Base-by-base conservation (phyloP, 2,329 filamentous ascomycete genomes). In the Diaporthe capsici region DNA sequence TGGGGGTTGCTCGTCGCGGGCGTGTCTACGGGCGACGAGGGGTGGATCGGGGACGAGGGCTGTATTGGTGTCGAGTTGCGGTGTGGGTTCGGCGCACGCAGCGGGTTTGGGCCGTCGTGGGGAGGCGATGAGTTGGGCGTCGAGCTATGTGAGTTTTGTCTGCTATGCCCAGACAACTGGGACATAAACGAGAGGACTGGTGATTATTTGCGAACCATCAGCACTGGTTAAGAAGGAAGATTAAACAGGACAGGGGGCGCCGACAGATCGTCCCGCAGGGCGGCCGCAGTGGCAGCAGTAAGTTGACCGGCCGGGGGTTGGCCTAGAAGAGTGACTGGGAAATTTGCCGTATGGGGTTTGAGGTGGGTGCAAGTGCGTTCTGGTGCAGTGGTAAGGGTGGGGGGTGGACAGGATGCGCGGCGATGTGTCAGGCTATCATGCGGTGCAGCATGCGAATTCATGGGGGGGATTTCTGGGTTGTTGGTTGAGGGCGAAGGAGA, bases 151-250 rank as follows among this genome's bases (percentile, higher is more conserved):
- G 86, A 87, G 80, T 86, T 84, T 79, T 80, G 81, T 76, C 68
- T 76, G 73, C 76, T 75, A 75, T 84, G 81, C 78, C 86, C 87
- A 79, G 93, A 93, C 87, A 94, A 92, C 85, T 93, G 92, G 84
- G 94, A 95, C 90, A 97, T 96, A 86, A 97, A 97, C 80, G 95
- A 97, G 80, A 95, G 89, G 75, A 98, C 95, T 97, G 83, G 75
- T 68, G 63, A 47, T 75, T 73, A 73, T 71, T 61, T 72, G 37
- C 57, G 49, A 67, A 79, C 74, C 76, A 76, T 71, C 68, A 74
- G 73, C 58, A 57, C 60, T 67, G 70, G 71, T 51, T 73, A 72
- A 58, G 44, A 70, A 76, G 57, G 58, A 72, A 72, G 63, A 61
- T 71, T 51, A 71, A 44, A 57, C 61, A 71, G 58, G 39, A 74